phyloP scores from a whole-genome alignment of 768 basidiomycete genomes.

The Cystofilobasidium capitatum region DNA sequence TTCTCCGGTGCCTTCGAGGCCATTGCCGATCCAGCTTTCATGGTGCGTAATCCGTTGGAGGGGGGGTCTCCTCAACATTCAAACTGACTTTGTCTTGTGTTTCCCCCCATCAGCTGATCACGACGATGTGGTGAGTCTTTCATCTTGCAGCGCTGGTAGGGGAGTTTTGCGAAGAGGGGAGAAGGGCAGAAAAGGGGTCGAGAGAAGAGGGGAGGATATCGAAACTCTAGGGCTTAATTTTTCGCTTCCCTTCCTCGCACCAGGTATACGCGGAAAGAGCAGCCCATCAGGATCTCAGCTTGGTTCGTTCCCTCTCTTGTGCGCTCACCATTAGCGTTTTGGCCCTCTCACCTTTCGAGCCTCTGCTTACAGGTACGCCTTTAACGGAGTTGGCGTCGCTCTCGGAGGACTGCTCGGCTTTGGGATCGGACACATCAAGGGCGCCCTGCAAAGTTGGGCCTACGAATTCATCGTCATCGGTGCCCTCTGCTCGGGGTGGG shows the following conservation, averaged over 20 bases:
- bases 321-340: too few species aligned
- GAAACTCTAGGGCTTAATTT: too few species aligned
- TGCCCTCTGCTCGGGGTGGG: slow-evolving; percentile 36
- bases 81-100: too few species aligned
- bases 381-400: slow-evolving; percentile 44
- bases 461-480: slow-evolving; percentile 41
- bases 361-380: slow-evolving; percentile 30
- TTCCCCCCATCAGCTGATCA: too few species aligned
- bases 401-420: slow-evolving; percentile 42
- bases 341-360: not conserved
- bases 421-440: slow-evolving; percentile 40
- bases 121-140: too few species aligned
- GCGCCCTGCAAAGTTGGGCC: slow-evolving; percentile 37
- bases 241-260: slow-evolving; percentile 15
- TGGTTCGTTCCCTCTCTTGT: slow-evolving; percentile 32
- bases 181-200: too few species aligned
- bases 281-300: slow-evolving; percentile 40
- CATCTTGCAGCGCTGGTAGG: too few species aligned
- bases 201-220: too few species aligned
- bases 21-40: slow-evolving; percentile 42
- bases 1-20: slow-evolving; percentile 43
- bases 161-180: too few species aligned
- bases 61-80: too few species aligned
- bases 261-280: slow-evolving; percentile 43
- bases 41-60: too few species aligned